Evolutionary conservation across 345 rosid genomes (phyloP).

Genomic region (Aegle marmelos): DNA sequence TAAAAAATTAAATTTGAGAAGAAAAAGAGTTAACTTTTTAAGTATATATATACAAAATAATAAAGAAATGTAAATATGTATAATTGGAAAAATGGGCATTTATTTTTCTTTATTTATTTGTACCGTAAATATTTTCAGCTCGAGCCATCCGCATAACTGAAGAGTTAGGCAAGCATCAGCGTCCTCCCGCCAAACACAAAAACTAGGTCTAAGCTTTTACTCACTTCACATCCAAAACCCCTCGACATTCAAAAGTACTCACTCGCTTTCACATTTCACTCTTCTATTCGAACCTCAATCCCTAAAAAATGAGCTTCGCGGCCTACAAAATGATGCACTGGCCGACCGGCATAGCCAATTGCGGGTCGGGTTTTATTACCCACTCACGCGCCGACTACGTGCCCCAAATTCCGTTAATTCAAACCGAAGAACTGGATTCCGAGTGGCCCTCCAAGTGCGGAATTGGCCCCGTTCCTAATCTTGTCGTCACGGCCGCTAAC

Average conservation of each 20-base stretch:
- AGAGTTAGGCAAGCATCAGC: not conserved
- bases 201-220: constrained; percentile 12
- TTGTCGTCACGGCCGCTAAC: constrained; percentile 69
- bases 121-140: too few species aligned
- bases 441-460: constrained; percentile 59
- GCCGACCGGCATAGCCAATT: constrained; percentile 83
- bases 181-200: constrained; percentile 35
- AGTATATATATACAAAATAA: too few species aligned
- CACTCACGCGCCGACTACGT: constrained; percentile 64
- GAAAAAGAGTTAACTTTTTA: too few species aligned
- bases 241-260: not conserved
- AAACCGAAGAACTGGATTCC: constrained; percentile 61
- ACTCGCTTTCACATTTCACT: not conserved
- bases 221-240: not conserved
- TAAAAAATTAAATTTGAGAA: too few species aligned
- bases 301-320: constrained; percentile 77
- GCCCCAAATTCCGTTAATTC: constrained; percentile 46
- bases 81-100: too few species aligned
- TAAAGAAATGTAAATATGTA: too few species aligned
- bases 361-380: constrained; percentile 82
- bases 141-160: not conserved
- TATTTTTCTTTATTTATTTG: too few species aligned
- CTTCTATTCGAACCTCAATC: constrained; percentile 8
- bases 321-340: constrained; percentile 97
- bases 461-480: constrained; percentile 72